These are phyloP conservation scores for Ochetophila trinervis DNA, from an alignment of 306 rosid genomes.

Conservation along the genomic window DNA sequence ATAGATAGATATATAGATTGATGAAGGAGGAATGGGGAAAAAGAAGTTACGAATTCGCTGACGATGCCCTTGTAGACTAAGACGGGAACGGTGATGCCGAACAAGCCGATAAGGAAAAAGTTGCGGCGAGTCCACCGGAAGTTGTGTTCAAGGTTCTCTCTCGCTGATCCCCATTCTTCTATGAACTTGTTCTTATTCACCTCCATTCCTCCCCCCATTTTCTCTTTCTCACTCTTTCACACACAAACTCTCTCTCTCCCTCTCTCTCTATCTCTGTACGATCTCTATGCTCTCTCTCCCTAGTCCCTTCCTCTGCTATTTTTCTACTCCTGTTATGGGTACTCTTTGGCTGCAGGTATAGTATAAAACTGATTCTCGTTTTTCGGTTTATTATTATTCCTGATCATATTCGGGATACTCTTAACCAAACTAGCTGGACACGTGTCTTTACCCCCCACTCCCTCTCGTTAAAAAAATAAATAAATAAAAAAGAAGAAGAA, in stretches of 20 bases:
- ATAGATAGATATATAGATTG: not conserved
- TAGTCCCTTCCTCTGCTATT: no score
- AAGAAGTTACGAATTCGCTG: conserved; percentile 58
- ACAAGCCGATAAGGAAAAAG: conserved; percentile 70
- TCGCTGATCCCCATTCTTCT: conserved; percentile 82
- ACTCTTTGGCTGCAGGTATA: no score
- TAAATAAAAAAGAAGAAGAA: no score
- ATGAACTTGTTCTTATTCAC: conserved; percentile 78
- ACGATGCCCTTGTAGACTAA: conserved; percentile 91
- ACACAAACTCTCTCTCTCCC: not conserved
- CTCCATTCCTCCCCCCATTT: conserved; percentile 99
- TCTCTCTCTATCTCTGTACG: not conserved
- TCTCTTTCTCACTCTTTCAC: not conserved
- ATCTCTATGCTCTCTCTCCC: no score
- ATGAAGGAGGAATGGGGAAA: not conserved
- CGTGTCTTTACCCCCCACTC: no score
- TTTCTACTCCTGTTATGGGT: no score
- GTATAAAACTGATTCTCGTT: no score
- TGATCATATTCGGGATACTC: no score
- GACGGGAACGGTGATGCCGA: conserved; percentile 80
- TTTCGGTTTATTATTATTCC: no score
- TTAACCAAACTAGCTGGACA: no score
- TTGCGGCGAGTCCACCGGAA: conserved; percentile 99
- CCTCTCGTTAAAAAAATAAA: no score
- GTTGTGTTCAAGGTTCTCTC: conserved; percentile 84